Evolutionary conservation across 2,329 filamentous ascomycete genomes (phyloP).

Genomic region (Aureobasidium namibiae): DNA sequence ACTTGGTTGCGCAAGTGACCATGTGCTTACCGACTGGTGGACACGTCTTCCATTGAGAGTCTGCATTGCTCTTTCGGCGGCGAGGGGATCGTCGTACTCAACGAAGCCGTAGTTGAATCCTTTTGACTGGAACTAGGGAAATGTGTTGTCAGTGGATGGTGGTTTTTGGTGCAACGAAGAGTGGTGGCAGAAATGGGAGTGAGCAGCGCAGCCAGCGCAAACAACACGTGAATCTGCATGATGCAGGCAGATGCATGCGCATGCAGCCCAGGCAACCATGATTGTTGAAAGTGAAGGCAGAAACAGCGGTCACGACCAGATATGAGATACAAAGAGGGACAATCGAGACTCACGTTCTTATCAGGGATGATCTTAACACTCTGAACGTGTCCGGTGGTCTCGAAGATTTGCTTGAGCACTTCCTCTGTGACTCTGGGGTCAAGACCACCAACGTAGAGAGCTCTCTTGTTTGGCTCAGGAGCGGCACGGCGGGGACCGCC

Average conservation of each 20-base stretch:
- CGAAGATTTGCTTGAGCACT: conserved; percentile 93
- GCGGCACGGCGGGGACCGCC: conserved; percentile 82
- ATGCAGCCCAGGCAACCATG: conserved; percentile 12
- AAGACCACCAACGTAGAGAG: conserved; percentile 88
- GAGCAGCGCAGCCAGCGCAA: neutral
- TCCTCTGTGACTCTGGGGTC: conserved; percentile 95
- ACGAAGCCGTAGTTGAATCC: conserved; percentile 99
- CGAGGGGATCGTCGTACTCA: conserved; percentile 95
- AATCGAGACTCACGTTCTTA: conserved; percentile 73
- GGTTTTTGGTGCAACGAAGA: neutral
- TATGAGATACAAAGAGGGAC: conserved; percentile 10
- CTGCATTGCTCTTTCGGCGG: conserved; percentile 93
- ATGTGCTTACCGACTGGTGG: conserved; percentile 72
- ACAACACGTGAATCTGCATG: conserved; percentile 9
- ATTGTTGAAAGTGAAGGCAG: conserved; percentile 7
- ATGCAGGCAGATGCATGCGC: conserved; percentile 10
- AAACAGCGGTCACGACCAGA: conserved; percentile 13
- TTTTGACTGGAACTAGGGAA: conserved; percentile 59
- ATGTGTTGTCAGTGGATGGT: neutral
- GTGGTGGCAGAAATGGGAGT: neutral
- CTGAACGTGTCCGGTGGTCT: conserved; percentile 95
- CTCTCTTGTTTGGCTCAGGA: conserved; percentile 96
- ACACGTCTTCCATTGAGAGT: conserved; percentile 92
- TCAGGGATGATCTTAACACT: conserved; percentile 99
- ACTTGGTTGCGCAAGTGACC: neutral